Evolutionary conservation across 768 basidiomycete species (phyloP).

Genomic region (Suillus cothurnatus): DNA sequence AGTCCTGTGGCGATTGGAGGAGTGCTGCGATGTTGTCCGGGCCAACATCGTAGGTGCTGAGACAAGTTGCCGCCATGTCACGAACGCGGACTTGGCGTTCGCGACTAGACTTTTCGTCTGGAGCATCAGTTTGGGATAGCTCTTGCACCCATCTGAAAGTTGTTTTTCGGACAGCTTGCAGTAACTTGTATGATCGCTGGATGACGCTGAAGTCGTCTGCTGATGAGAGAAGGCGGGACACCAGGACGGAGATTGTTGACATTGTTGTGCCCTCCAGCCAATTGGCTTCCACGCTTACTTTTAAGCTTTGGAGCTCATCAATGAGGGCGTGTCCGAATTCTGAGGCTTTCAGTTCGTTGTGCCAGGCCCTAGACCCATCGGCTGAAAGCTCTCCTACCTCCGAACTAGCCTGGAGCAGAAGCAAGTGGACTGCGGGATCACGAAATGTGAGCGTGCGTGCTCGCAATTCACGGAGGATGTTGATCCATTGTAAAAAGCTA

Average conservation of each 20-base stretch:
- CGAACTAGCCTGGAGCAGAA: conserved; percentile 43
- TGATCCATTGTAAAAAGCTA: conserved; percentile 45
- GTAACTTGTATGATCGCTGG: conserved; percentile 23
- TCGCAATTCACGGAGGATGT: conserved; percentile 44
- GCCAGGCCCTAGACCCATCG: conserved; percentile 34
- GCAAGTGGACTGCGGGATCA: conserved; percentile 38
- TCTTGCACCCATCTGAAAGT: conserved; percentile 40
- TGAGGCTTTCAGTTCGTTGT: conserved; percentile 33
- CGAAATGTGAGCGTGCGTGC: conserved; percentile 37
- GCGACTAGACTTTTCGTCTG: not conserved
- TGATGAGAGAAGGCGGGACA: conserved; percentile 36
- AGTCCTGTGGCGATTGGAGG: conserved; percentile 25
- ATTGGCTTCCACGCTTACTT: conserved; percentile 36
- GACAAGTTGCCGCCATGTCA: conserved; percentile 25
- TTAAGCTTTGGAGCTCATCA: conserved; percentile 30
- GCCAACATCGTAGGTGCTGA: conserved; percentile 33
- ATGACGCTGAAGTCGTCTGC: conserved; percentile 16
- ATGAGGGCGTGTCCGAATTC: conserved; percentile 38
- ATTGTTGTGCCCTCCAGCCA: conserved; percentile 38
- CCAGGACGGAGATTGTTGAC: conserved; percentile 32
- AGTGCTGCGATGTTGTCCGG: conserved; percentile 3
- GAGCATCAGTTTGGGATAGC: conserved; percentile 19
- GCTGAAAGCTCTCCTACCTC: conserved; percentile 36
- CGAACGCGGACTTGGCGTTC: conserved; percentile 14
- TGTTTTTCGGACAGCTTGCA: conserved; percentile 33